phyloP scores from a whole-genome alignment of 2,329 filamentous ascomycete genomes.

The Coniosporium tulheliwenetii region DNA sequence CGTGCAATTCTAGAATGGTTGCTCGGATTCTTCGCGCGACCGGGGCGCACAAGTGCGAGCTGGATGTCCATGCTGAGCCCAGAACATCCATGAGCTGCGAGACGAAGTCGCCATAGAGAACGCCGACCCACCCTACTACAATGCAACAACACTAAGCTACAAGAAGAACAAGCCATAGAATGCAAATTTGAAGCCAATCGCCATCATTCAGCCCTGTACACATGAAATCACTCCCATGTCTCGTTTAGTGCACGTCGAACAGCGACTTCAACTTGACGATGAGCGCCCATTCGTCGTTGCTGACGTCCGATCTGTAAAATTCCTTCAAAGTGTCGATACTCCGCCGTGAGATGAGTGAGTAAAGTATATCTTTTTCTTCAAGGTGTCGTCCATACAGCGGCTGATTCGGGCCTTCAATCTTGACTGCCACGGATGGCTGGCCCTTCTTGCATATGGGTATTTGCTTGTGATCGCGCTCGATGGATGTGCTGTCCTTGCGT shows the following conservation, averaged over 20 bases:
- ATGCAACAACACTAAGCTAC: too few species aligned
- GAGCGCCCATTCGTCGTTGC: conserved; percentile 84
- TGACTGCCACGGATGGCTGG: conserved; percentile 91
- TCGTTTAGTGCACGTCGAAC: conserved; percentile 63
- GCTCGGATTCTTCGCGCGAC: too few species aligned
- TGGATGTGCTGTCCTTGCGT: conserved; percentile 52
- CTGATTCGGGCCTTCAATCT: conserved; percentile 89
- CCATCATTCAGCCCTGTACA: too few species aligned
- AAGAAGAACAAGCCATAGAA: too few species aligned
- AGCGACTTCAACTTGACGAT: conserved; percentile 91
- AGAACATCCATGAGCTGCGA: too few species aligned
- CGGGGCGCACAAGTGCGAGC: too few species aligned
- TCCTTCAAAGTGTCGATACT: conserved; percentile 95
- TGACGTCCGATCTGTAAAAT: conserved; percentile 77
- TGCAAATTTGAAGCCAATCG: too few species aligned
- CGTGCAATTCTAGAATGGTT: too few species aligned
- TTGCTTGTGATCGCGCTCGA: conserved; percentile 95
- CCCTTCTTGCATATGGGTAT: conserved; percentile 87
- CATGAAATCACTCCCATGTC: conserved; percentile 2
- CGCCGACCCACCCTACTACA: too few species aligned
- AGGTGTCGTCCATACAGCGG: conserved; percentile 89
- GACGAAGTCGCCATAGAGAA: too few species aligned
- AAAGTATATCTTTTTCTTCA: conserved; percentile 78
- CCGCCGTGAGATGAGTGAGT: conserved; percentile 71
- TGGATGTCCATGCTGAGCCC: too few species aligned